A percentile compares a stretch with the other conserved stretches of the same genome.
phyloP scores from a whole-genome alignment of 176 grass and related monocot genomes.

The Canna indica region DNA sequence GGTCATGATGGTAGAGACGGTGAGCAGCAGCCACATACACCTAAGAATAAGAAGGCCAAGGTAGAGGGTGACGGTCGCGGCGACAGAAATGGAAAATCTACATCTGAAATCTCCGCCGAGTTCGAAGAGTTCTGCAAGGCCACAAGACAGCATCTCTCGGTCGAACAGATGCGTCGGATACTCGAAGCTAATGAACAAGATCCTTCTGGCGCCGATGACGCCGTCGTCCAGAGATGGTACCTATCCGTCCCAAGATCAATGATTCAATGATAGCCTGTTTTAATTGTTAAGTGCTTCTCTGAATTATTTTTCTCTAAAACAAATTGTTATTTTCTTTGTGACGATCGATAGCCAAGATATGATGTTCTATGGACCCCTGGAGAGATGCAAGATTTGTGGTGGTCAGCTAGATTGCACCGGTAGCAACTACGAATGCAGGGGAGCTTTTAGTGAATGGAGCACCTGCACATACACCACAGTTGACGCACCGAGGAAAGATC shows the following conservation, averaged over 20 bases:
- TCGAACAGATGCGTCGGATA: slow-evolving; percentile 64
- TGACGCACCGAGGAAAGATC: slow-evolving; percentile 29
- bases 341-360: slow-evolving; percentile 58
- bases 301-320: too few species aligned
- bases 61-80: slow-evolving; percentile 22
- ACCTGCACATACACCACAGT: slow-evolving; percentile 36
- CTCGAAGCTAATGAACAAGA: slow-evolving; percentile 67
- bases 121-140: slow-evolving; percentile 56
- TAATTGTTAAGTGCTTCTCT: too few species aligned
- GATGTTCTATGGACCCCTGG: slow-evolving; percentile 65
- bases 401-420: slow-evolving; percentile 45
- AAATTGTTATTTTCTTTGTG: too few species aligned
- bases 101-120: slow-evolving; percentile 4
- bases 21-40: slow-evolving; percentile 6
- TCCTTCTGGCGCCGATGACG: slow-evolving; percentile 51
- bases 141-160: slow-evolving; percentile 41
- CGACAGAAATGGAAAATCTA: slow-evolving; percentile 24
- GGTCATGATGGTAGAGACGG: background rate
- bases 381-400: slow-evolving; percentile 48
- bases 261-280: too few species aligned
- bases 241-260: too few species aligned
- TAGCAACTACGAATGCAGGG: slow-evolving; percentile 49
- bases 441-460: slow-evolving; percentile 49
- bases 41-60: slow-evolving; percentile 48
- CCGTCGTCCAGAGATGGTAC: slow-evolving; percentile 51